A percentile compares a stretch with the other conserved stretches of the same genome.
Evolutionary conservation across 176 grass and related monocot genomes (phyloP).

Genomic region (Musa schizocarpa): DNA sequence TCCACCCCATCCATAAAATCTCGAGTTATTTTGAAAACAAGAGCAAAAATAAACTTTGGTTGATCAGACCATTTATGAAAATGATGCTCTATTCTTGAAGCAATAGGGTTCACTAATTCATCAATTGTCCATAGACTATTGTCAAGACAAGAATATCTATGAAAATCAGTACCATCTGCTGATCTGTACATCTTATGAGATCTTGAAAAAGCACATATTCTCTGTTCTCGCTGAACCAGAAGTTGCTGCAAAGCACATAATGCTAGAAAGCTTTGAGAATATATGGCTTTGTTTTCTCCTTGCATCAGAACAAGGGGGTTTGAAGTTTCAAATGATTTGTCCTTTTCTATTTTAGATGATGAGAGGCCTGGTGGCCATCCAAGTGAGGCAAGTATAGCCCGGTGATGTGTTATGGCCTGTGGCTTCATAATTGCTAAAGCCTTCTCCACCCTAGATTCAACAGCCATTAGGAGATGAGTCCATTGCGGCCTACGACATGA

Average conservation of each 20-base stretch:
- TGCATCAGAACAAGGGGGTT: constrained; percentile 85
- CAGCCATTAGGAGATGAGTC: constrained; percentile 61
- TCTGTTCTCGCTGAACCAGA: constrained; percentile 41
- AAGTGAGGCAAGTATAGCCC: constrained; percentile 64
- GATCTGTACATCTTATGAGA: neutral
- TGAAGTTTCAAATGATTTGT: constrained; percentile 42
- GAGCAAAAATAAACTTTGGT: constrained; percentile 72
- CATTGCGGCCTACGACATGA: constrained; percentile 39
- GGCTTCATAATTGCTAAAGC: constrained; percentile 65
- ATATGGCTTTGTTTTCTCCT: constrained; percentile 49
- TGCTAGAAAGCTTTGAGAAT: constrained; percentile 71
- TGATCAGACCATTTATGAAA: constrained; percentile 86
- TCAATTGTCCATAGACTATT: constrained; percentile 78
- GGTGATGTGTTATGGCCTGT: constrained; percentile 70
- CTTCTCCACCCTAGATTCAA: constrained; percentile 91
- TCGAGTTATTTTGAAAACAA: constrained; percentile 83
- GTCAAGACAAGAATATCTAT: constrained; percentile 32
- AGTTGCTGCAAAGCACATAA: constrained; percentile 80
- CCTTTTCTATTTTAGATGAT: constrained; percentile 36
- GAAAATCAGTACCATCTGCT: constrained; percentile 25
- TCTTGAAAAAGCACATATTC: constrained; percentile 6
- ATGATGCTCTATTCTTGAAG: constrained; percentile 82
- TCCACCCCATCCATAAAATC: constrained; percentile 91
- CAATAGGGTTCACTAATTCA: constrained; percentile 71
- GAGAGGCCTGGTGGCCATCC: constrained; percentile 79